Percentiles rank a stretch among this genome's conserved stretches.
Evolutionary conservation across 305 asterid species (phyloP).

Genomic region (Solanum chacoense): DNA sequence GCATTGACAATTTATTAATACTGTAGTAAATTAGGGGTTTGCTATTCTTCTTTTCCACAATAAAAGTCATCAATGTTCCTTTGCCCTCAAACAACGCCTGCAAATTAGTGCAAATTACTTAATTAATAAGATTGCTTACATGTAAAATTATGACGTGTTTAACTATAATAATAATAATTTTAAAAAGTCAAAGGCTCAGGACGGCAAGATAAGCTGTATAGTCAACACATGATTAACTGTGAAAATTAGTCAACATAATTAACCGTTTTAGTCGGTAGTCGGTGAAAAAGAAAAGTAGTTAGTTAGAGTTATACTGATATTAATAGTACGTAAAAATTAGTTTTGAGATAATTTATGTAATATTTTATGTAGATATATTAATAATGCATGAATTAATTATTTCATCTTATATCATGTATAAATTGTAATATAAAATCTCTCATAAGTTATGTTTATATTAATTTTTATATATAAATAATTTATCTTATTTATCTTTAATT

Average conservation of each 20-base stretch:
- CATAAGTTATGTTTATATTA: no score
- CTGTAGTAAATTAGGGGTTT: constrained; percentile 6
- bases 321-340: not conserved
- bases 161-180: not conserved
- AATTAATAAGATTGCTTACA: constrained; percentile 8
- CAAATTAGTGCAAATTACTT: constrained; percentile 1
- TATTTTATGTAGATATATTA: no score
- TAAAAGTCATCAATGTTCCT: constrained; percentile 15
- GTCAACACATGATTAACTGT: constrained; percentile 10
- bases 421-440: not conserved
- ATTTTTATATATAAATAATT: no score
- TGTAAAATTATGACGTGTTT: constrained; percentile 11
- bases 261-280: constrained; percentile 23
- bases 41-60: not conserved
- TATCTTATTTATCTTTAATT: no score
- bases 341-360: no score
- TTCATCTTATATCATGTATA: not conserved
- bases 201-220: constrained; percentile 2
- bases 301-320: not conserved
- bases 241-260: not conserved
- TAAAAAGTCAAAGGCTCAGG: constrained; percentile 20
- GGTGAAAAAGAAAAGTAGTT: not conserved
- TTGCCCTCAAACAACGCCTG: constrained; percentile 30
- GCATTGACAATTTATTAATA: constrained; percentile 14
- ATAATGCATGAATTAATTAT: no score